A percentile compares a stretch with the other conserved stretches of the same genome.
phyloP scores from a whole-genome alignment of 768 basidiomycete genomes.

The Hemileccinum rubropunctum region DNA sequence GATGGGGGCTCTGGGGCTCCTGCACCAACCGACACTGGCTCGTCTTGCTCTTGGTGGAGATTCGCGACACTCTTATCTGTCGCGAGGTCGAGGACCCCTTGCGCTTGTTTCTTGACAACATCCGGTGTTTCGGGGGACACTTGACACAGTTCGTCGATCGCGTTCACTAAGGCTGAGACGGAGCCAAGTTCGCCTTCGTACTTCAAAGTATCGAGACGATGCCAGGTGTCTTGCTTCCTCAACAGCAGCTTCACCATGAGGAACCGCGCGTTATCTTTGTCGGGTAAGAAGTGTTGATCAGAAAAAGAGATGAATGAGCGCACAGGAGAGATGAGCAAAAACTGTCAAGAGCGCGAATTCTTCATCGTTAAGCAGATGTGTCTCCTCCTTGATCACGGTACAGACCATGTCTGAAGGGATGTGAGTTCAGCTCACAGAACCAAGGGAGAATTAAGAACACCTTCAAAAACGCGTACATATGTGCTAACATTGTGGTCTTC shows the following conservation, averaged over 20 bases:
- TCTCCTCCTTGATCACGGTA: conserved; percentile 49
- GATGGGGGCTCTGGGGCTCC: not conserved
- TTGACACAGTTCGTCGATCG: conserved; percentile 45
- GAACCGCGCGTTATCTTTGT: conserved; percentile 53
- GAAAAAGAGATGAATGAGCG: conserved; percentile 21
- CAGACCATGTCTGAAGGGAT: conserved; percentile 50
- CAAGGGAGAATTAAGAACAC: conserved; percentile 5
- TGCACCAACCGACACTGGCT: conserved; percentile 6
- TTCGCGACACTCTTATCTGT: conserved; percentile 23
- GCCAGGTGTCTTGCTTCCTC: conserved; percentile 55
- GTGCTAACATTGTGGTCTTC: conserved; percentile 15
- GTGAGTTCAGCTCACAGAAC: not conserved
- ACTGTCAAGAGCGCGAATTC: conserved; percentile 46
- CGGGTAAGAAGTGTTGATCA: conserved; percentile 6
- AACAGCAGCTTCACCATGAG: conserved; percentile 62
- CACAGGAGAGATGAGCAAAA: conserved; percentile 50
- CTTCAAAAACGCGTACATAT: conserved; percentile 33
- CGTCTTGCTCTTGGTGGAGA: conserved; percentile 2
- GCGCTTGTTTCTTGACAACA: conserved; percentile 13
- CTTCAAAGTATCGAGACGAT: conserved; percentile 44
- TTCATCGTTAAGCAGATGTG: conserved; percentile 46
- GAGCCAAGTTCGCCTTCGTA: conserved; percentile 43
- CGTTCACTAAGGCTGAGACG: conserved; percentile 33
- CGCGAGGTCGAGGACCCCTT: conserved; percentile 37
- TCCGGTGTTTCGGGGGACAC: conserved; percentile 3